Conservation (phyloP, 1,139 yeast species). For the Pichia sp. region DNA sequence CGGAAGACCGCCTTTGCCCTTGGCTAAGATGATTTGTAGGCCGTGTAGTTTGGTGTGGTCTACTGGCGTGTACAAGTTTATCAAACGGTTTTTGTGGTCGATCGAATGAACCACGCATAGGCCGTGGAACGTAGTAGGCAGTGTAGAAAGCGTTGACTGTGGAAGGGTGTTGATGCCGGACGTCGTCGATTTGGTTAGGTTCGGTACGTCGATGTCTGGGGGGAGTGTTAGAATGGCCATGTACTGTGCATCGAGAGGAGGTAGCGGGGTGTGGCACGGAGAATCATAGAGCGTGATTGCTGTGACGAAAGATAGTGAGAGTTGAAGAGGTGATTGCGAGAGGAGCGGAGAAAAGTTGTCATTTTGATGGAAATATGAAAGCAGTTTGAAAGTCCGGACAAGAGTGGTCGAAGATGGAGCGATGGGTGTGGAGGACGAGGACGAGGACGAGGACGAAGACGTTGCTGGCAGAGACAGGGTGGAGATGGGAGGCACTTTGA, state of each 20-base stretch:
- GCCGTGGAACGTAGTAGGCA: conserved; percentile 31
- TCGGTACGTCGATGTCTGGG: not conserved
- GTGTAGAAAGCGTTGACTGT: not conserved
- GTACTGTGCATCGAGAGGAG: not conserved
- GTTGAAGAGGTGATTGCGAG: not conserved
- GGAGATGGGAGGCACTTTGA: not conserved
- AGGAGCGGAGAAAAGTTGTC: not conserved
- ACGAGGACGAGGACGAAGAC: not conserved
- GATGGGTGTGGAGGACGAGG: not conserved
- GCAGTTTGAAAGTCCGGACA: not conserved
- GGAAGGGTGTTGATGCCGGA: not conserved
- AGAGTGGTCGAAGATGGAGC: not conserved
- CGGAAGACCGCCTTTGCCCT: conserved; percentile 64
- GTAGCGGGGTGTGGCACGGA: not conserved
- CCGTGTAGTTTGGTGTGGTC: conserved; percentile 9
- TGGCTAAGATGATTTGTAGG: conserved; percentile 41
- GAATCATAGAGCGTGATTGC: not conserved
- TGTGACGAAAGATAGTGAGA: not conserved
- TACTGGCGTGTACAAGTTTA: conserved; percentile 57
- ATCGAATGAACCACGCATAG: conserved; percentile 58
- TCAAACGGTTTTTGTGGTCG: conserved; percentile 33
- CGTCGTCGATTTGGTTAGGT: not conserved
- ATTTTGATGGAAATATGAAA: not conserved
- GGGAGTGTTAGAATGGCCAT: not conserved
- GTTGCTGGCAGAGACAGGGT: not conserved